Conservation (phyloP, 2,329 filamentous ascomycete genomes). For the Mariannaea sp. region DNA sequence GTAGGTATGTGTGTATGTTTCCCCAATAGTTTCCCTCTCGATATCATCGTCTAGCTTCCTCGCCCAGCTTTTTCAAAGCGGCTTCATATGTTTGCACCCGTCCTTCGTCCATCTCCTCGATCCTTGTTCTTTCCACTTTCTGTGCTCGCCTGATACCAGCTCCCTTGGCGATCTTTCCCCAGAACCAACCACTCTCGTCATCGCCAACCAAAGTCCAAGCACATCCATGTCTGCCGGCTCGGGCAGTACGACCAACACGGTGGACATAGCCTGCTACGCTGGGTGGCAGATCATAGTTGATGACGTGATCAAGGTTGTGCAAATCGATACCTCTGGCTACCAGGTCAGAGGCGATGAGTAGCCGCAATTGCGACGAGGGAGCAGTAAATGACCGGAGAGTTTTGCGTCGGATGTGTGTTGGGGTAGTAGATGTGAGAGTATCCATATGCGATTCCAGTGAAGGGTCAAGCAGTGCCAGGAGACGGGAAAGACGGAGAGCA, state of each 20-base stretch:
- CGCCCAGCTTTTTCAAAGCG: constrained; percentile 66
- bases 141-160: constrained; percentile 51
- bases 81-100: constrained; percentile 55
- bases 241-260: constrained; percentile 86
- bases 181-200: constrained; percentile 89
- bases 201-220: constrained; percentile 89
- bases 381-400: constrained; percentile 70
- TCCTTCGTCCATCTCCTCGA: constrained; percentile 54
- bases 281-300: constrained; percentile 91
- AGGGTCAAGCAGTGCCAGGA: constrained; percentile 71
- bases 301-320: constrained; percentile 75
- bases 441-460: constrained; percentile 61
- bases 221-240: constrained; percentile 74
- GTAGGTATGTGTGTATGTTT: constrained; percentile 13
- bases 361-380: constrained; percentile 67
- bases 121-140: constrained; percentile 54
- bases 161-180: constrained; percentile 74
- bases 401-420: constrained; percentile 71
- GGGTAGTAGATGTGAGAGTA: constrained; percentile 77
- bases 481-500: constrained; percentile 81
- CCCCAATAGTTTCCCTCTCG: constrained; percentile 7
- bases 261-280: constrained; percentile 86
- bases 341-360: constrained; percentile 91
- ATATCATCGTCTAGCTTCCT: constrained; percentile 55
- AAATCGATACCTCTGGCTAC: constrained; percentile 90